Percentiles rank a stretch among this genome's conserved stretches.
Evolutionary conservation across 2,329 filamentous ascomycete species (phyloP).

Genomic region (Chrysoporthe puriensis): DNA sequence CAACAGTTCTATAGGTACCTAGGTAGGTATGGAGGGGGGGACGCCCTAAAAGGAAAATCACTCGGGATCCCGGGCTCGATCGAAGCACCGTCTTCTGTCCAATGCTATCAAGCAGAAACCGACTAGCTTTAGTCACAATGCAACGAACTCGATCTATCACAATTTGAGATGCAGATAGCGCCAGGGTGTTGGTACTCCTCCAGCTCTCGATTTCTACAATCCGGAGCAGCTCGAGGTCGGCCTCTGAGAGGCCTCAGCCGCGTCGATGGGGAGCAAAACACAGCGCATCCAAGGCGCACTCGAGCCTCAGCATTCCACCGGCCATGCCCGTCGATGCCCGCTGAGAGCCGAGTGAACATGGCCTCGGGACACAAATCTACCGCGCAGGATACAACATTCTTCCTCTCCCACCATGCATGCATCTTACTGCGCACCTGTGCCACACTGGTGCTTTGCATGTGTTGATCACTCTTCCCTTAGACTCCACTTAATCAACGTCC

Average conservation of each 20-base stretch:
- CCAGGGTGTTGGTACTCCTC: too few relatives aligned
- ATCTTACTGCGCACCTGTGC: neutral
- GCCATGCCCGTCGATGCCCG: neutral
- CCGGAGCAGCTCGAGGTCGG: too few relatives aligned
- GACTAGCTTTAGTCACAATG: conserved; percentile 1
- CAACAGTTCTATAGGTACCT: neutral
- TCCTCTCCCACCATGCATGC: neutral
- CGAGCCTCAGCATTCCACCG: neutral
- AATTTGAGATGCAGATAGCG: neutral
- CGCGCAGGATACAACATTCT: neutral
- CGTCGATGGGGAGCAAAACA: too few relatives aligned
- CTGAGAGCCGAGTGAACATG: neutral
- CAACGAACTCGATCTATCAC: neutral
- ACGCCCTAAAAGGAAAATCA: neutral
- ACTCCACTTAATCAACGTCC: neutral
- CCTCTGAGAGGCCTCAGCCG: too few relatives aligned
- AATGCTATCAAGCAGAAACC: conserved; percentile 1
- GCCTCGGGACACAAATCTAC: neutral
- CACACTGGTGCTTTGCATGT: neutral
- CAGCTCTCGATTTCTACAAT: too few relatives aligned
- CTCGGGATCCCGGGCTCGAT: neutral
- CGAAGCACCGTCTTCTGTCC: neutral
- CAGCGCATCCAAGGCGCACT: neutral
- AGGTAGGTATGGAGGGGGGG: neutral
- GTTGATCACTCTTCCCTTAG: neutral